Percentiles rank a stretch among this genome's conserved stretches.
phyloP scores from a whole-genome alignment of 805 yeast species.

The Saccharomycopsis guyanensis region DNA sequence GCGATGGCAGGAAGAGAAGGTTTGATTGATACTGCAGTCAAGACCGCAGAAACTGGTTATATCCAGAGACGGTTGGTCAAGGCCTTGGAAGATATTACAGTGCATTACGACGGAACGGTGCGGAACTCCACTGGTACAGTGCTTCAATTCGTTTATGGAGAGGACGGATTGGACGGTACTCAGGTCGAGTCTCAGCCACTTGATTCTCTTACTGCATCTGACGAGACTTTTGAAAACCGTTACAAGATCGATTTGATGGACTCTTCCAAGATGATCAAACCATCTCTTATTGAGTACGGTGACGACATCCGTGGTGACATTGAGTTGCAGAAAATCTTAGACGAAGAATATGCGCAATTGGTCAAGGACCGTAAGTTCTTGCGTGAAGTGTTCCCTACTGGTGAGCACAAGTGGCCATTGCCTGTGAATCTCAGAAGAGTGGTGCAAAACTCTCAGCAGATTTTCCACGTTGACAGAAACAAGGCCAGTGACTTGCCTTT shows the following conservation, averaged over 20 bases:
- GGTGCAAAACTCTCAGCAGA: slow-evolving; percentile 93
- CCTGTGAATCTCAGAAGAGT: slow-evolving; percentile 97
- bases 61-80: slow-evolving; percentile 96
- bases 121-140: slow-evolving; percentile 96
- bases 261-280: slow-evolving; percentile 51
- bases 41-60: slow-evolving; percentile 98
- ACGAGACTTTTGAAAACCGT: slow-evolving; percentile 69
- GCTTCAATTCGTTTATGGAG: slow-evolving; percentile 95
- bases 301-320: slow-evolving; percentile 86
- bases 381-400: slow-evolving; percentile 81
- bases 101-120: slow-evolving; percentile 96
- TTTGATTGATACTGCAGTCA: slow-evolving; percentile 97
- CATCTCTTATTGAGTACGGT: slow-evolving; percentile 78
- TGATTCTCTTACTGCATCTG: slow-evolving; percentile 93
- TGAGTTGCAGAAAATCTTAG: slow-evolving; percentile 70
- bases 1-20: slow-evolving; percentile 99
- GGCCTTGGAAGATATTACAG: slow-evolving; percentile 96
- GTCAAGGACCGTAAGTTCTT: slow-evolving; percentile 68
- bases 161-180: slow-evolving; percentile 97
- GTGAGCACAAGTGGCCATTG: slow-evolving; percentile 95
- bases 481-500: slow-evolving; percentile 87
- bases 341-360: slow-evolving; percentile 77
- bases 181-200: slow-evolving; percentile 95
- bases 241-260: slow-evolving; percentile 84
- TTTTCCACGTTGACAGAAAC: slow-evolving; percentile 86